Conservation (phyloP, 1,284 basidiomycete species). For the Ustilago curta region DNA sequence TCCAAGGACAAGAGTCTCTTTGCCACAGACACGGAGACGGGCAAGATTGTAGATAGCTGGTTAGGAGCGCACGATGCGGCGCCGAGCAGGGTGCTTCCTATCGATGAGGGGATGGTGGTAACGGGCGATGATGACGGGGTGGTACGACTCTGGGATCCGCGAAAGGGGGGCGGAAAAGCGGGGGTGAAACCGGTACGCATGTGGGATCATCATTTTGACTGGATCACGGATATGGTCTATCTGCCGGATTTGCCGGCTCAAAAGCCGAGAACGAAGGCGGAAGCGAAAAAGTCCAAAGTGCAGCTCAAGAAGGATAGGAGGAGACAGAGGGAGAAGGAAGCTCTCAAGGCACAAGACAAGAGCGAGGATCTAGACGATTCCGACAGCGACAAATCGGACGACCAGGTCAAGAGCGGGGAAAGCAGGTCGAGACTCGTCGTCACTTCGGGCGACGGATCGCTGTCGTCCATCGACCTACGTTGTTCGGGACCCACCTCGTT, state of each 20-base stretch:
- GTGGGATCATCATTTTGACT: slow-evolving; percentile 92
- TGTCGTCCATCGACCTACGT: slow-evolving; percentile 82
- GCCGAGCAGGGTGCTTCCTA: slow-evolving; percentile 76
- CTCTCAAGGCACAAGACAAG: neutral
- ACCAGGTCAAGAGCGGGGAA: neutral
- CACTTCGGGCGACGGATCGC: slow-evolving; percentile 83
- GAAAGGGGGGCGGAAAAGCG: slow-evolving; percentile 70
- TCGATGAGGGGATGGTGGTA: slow-evolving; percentile 80
- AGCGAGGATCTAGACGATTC: slow-evolving; percentile 8
- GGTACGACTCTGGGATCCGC: slow-evolving; percentile 91
- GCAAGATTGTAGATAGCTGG: slow-evolving; percentile 76
- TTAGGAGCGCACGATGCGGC: slow-evolving; percentile 80
- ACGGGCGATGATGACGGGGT: slow-evolving; percentile 95
- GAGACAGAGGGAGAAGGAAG: slow-evolving; percentile 4
- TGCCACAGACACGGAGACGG: slow-evolving; percentile 72
- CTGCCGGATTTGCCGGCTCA: slow-evolving; percentile 47
- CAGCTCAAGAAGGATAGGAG: slow-evolving; percentile 32
- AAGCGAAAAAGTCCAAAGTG: slow-evolving; percentile 33
- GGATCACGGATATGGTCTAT: slow-evolving; percentile 92
- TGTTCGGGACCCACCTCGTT: slow-evolving; percentile 73
- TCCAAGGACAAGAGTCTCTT: slow-evolving; percentile 85
- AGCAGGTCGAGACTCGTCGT: slow-evolving; percentile 56
- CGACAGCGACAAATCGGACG: slow-evolving; percentile 7
- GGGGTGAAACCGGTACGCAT: slow-evolving; percentile 71
- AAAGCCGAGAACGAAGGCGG: slow-evolving; percentile 14